These are phyloP conservation scores for Alternaria viburni DNA, from an alignment of 2,329 filamentous ascomycete species.

Conservation along the genomic window DNA sequence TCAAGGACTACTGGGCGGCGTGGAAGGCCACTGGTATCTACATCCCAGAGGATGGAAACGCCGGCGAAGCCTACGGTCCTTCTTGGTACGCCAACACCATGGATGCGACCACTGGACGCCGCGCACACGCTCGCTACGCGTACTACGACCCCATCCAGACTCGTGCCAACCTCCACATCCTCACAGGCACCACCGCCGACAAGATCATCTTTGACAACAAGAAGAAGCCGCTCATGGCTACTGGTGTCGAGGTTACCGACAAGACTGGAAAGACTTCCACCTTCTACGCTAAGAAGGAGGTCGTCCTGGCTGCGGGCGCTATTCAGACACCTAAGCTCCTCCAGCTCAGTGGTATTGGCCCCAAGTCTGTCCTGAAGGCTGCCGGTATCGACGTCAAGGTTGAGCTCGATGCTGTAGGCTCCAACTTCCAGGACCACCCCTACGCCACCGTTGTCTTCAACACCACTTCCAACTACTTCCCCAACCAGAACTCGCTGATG, in stretches of 20 bases:
- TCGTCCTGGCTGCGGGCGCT: conserved; percentile 66
- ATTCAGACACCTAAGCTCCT: conserved; percentile 63
- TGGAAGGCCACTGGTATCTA: conserved; percentile 30
- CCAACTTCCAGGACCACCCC: conserved; percentile 46
- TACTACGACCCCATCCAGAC: conserved; percentile 38
- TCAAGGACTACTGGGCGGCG: conserved; percentile 32
- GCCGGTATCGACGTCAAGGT: conserved; percentile 34
- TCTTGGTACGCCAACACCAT: conserved; percentile 38
- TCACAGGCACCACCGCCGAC: conserved; percentile 27
- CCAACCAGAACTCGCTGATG: conserved; percentile 27
- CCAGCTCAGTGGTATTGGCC: conserved; percentile 42
- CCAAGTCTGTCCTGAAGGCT: conserved; percentile 35
- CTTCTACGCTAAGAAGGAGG: conserved; percentile 53
- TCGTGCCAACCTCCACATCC: conserved; percentile 34
- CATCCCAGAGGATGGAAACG: conserved; percentile 28
- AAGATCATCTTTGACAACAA: conserved; percentile 28
- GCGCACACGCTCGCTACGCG: conserved; percentile 36
- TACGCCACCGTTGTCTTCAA: conserved; percentile 31
- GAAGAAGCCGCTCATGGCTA: conserved; percentile 20
- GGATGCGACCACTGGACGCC: conserved; percentile 30
- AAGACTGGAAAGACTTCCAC: conserved; percentile 7
- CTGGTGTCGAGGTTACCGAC: conserved; percentile 27
- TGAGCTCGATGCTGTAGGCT: conserved; percentile 40
- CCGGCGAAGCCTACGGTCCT: conserved; percentile 30
- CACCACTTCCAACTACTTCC: conserved; percentile 28